Evolutionary conservation across 768 basidiomycete species (phyloP), one percentile per base, ranked within the genome.

Genomic region (Paxillus involutus): DNA sequence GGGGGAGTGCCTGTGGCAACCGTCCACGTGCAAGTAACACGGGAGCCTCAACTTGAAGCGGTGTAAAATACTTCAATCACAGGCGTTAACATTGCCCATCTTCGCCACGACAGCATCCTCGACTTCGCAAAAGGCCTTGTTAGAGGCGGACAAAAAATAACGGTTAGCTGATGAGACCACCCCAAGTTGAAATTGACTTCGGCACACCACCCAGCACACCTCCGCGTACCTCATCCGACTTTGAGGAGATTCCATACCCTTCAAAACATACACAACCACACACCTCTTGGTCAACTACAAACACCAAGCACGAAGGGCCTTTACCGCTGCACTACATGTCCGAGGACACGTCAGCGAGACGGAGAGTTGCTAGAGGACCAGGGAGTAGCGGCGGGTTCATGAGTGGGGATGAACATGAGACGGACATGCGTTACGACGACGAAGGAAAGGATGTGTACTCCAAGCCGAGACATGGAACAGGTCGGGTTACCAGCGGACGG

Each of bases 131-230:
- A 57, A 26, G 41, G 47, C 40, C 59, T 52, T 32, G 13, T 33
- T 42, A 48, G 53, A 54, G 48, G 51, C 21, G 51, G 56, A 48
- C 36, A 53, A 52, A 57, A 54, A 43, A 21, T 49, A 41, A 32
- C 24, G 13, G 33, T 49, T 56, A 70, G 77, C 77, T 73, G 69
- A 85, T 86, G 83, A 77, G 75, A 74, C 82, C 84, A 52, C 61
- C 81, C 64, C 83, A 87, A 68, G 77, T 89, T 60, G 78, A 85
- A 64, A 78, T 91, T 58, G 84, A 89, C 67, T 80, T 91, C 71
- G 85, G 83, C 66, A 73, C 80, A 57, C 77, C 79, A 55, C 75
- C 77, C 59, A 78, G 80, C 63, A 71, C 72, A 50, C 71, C 77
- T 42, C 69, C 76, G 42, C 75, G 75, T 64, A 75, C 80, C 47